Conservation (phyloP, 1,284 basidiomycete species). For the Cryptococcus sp. region DNA sequence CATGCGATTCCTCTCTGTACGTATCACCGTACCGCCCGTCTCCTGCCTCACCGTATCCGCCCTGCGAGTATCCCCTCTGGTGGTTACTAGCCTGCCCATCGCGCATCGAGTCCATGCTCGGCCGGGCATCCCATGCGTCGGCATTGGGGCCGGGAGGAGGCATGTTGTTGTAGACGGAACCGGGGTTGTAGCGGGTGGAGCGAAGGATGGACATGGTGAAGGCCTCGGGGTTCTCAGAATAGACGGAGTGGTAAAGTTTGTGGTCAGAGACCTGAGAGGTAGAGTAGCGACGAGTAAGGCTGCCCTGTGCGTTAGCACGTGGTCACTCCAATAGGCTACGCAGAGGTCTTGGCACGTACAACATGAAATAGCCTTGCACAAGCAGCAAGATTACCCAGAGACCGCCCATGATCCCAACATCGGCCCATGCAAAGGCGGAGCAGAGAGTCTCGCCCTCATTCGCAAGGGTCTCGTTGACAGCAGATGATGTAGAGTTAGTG, state of each 20-base stretch:
- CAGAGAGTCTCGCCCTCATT: conserved; percentile 67
- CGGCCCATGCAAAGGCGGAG: conserved; percentile 82
- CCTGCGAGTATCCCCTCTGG: conserved; percentile 9
- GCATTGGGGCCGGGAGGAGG: conserved; percentile 36
- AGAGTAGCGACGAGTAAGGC: conserved; percentile 70
- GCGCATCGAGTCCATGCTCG: conserved; percentile 54
- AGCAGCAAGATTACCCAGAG: conserved; percentile 73
- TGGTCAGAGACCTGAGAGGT: conserved; percentile 72
- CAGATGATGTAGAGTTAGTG: conserved; percentile 41
- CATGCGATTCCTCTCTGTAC: conserved; percentile 16
- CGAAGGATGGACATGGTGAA: conserved; percentile 61
- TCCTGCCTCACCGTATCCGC: conserved; percentile 15
- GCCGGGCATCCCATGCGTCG: conserved; percentile 70
- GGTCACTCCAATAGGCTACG: neutral
- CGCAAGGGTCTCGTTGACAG: conserved; percentile 25
- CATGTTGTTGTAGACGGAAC: conserved; percentile 30
- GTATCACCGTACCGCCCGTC: conserved; percentile 27
- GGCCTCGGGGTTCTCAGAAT: conserved; percentile 54
- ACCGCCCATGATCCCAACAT: conserved; percentile 83
- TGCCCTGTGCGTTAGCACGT: conserved; percentile 25
- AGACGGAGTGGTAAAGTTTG: conserved; percentile 71
- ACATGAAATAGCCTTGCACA: conserved; percentile 61
- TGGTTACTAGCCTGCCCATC: conserved; percentile 16
- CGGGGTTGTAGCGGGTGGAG: conserved; percentile 62
- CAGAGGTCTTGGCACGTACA: conserved; percentile 15